phyloP scores from a whole-genome alignment of 1,284 basidiomycete genomes.

The Leccinum fuscescens region DNA sequence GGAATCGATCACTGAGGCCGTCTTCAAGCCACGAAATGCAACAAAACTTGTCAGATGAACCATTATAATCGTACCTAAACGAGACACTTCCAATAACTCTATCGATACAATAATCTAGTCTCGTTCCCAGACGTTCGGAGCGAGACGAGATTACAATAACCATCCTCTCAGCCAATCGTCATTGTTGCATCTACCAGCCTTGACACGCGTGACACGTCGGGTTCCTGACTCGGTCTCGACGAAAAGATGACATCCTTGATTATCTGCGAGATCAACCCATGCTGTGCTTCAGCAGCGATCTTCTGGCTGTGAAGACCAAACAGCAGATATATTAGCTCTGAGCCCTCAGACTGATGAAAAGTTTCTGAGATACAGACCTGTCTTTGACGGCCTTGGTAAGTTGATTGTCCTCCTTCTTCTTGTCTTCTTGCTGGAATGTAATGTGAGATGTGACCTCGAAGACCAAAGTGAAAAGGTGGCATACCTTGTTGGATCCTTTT shows the following conservation, averaged over 20 bases:
- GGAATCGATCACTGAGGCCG: not conserved
- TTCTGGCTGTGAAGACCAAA: slow-evolving; percentile 57
- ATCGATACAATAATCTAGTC: slow-evolving; percentile 8
- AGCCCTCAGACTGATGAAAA: not conserved
- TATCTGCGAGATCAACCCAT: slow-evolving; percentile 86
- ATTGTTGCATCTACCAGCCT: slow-evolving; percentile 42
- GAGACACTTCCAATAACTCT: not conserved
- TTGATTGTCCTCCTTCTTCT: slow-evolving; percentile 76
- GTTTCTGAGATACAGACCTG: slow-evolving; percentile 50
- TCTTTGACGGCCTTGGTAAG: slow-evolving; percentile 82
- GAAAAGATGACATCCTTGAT: slow-evolving; percentile 87
- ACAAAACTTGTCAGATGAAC: not conserved
- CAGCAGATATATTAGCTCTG: not conserved
- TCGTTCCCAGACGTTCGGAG: not conserved
- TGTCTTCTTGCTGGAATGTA: slow-evolving; percentile 52
- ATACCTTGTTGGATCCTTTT: slow-evolving; percentile 38
- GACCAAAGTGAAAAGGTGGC: not conserved
- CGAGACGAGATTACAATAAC: not conserved
- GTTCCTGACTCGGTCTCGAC: slow-evolving; percentile 46
- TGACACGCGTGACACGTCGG: slow-evolving; percentile 25
- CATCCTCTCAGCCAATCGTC: slow-evolving; percentile 26
- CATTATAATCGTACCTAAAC: slow-evolving; percentile 4
- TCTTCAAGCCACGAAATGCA: not conserved
- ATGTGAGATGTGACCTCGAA: not conserved
- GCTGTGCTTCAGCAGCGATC: slow-evolving; percentile 85